Conservation (phyloP, 129 eudicot species). For the Ambrosia trifida region DNA sequence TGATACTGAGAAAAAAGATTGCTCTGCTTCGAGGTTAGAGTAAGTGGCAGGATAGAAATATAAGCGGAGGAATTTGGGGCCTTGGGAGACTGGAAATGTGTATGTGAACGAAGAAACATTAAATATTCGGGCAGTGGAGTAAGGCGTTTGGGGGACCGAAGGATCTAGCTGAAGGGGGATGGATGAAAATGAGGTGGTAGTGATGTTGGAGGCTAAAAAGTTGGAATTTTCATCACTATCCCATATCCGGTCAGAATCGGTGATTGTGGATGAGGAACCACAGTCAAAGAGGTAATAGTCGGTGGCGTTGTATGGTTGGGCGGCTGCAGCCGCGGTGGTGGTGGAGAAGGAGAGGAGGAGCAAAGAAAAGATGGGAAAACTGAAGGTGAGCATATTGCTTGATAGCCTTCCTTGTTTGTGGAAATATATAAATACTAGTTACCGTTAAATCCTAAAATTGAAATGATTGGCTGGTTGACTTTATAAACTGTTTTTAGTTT, state of each 20-base stretch:
- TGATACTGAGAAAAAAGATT: conserved; percentile 36
- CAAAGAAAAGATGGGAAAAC: conserved; percentile 4
- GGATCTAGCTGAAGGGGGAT: conserved; percentile 5
- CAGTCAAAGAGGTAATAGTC: conserved; percentile 38
- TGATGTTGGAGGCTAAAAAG: conserved; percentile 21
- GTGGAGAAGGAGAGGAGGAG: conserved; percentile 3
- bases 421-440: neutral
- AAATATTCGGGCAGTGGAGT: conserved; percentile 45
- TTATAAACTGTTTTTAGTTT: neutral
- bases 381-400: conserved; percentile 32
- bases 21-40: conserved; percentile 16
- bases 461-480: conserved; percentile 14
- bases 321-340: neutral
- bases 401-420: neutral
- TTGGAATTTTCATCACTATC: conserved; percentile 28
- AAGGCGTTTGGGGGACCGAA: conserved; percentile 29
- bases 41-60: conserved; percentile 51
- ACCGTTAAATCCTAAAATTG: neutral
- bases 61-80: conserved; percentile 62
- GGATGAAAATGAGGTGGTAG: conserved; percentile 19
- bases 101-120: conserved; percentile 49
- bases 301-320: conserved; percentile 31
- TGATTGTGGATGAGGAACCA: conserved; percentile 33
- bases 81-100: conserved; percentile 38
- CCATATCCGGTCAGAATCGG: conserved; percentile 29